Evolutionary conservation across 2,329 filamentous ascomycete species (phyloP).

Genomic region (Sclerotinia sclerotiorum): DNA sequence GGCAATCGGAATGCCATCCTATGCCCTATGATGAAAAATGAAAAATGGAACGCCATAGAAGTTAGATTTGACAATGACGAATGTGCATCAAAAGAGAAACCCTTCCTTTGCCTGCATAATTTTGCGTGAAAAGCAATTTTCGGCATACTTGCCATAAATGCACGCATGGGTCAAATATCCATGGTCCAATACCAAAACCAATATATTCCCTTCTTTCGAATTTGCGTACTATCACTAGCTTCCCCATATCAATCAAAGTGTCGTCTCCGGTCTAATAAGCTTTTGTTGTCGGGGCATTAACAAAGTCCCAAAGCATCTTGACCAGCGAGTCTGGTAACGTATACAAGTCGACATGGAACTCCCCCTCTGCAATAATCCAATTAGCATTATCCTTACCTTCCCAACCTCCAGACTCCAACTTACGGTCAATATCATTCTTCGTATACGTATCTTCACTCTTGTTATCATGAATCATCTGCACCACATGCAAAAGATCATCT

Average conservation of each 20-base stretch:
- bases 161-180: constrained; percentile 4
- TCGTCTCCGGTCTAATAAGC: not conserved
- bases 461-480: constrained; percentile 97
- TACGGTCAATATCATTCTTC: constrained; percentile 94
- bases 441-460: constrained; percentile 93
- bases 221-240: not conserved
- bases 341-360: constrained; percentile 97
- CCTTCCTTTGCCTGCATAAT: not conserved
- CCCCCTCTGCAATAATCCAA: constrained; percentile 64
- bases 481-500: constrained; percentile 90
- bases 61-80: constrained; percentile 6
- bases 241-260: not conserved
- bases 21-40: constrained; percentile 11
- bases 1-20: constrained; percentile 17
- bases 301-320: constrained; percentile 95
- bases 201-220: not conserved
- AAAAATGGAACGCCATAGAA: constrained; percentile 20
- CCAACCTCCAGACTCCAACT: constrained; percentile 39
- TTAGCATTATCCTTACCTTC: not conserved
- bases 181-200: constrained; percentile 1
- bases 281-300: constrained; percentile 32
- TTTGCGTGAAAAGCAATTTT: constrained; percentile 5
- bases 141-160: not conserved
- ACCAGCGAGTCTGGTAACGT: constrained; percentile 88
- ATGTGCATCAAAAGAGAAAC: not conserved